Evolutionary conservation across 495 filamentous ascomycete species (phyloP), one percentile per base, ranked within the genome.

Genomic region (Hypoxylon cercidicola): DNA sequence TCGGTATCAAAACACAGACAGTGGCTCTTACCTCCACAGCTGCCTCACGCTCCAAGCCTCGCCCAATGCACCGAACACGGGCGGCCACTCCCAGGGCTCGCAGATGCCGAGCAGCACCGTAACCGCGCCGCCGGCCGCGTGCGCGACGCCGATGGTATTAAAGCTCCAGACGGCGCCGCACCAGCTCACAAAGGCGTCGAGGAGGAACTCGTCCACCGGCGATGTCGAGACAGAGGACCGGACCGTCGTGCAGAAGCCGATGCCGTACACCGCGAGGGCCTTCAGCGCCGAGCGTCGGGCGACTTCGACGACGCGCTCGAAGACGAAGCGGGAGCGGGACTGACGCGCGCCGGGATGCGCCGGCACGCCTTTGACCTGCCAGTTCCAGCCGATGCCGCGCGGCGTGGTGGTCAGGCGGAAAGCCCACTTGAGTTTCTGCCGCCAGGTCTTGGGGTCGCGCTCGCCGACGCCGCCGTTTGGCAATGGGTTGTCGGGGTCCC

Each of bases 341-440:
- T 12, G 40, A 10, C 43, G n/a, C 10, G 41, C 59, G 10, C 19
- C 21, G 2, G 59, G 49, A 30, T 62, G 59, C 7, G 13, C 41
- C 32, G 66, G 66, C 32, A 66, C 55, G 50, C 63, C 66, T 21
- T 69, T 72, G 2, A 72, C 70, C 45, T 67, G 23, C 70, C 66
- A 72, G 30, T 70, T 56, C 70, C 70, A 72, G 0, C 70, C 66
- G 12, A 72, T 62, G 3, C 70, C 70, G 21, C 70, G 50, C 35
- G 37, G 21, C 4, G 58, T 60, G 10, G 55, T 35, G 32, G 49
- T 30, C 23, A 70, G 25, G 18, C 55, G 30, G 10, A 56, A 15
- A 10, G 52, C 23, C 70, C 66, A 64, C 23, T 45, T 55, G 11
- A 70, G 39, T 41, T 56, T 72, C 47, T 51, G 44, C 59, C 30